Base-by-base conservation (phyloP, 805 yeast genomes). In the Ogataea minuta region DNA sequence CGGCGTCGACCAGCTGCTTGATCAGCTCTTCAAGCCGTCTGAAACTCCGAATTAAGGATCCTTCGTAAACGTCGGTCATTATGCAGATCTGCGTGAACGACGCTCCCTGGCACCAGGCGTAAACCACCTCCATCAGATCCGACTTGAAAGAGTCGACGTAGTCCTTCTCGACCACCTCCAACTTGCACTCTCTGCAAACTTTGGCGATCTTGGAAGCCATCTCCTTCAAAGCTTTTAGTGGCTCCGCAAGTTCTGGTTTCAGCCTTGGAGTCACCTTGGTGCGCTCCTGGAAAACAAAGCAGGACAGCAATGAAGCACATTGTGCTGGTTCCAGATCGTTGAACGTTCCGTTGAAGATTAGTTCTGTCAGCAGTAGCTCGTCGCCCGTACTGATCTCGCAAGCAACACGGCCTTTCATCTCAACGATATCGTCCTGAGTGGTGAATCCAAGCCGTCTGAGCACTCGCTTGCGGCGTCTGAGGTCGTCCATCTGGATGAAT, bases 51-150 rank as follows among this genome's bases (percentile, higher is more conserved):
- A 93, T 91, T 57, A 93, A 73, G 15, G 95, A 84, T 28, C 99
- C 99, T 68, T 93, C 99, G 53, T 91, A 93, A 30, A 93, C 98
- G 59, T 93, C 99, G 0, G 99, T 93, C 96, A 93, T 89, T 63
- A 91, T 91, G 68, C 98, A 91, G 47, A 93, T 91, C 60, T 91
- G 96, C 0, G 97, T 91, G 63, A 93, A 93, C 0, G 93, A 70
- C 6, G 96, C 96, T 13, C 98, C 98, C 59, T 84, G 82, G 62
- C 96, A 88, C 99, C 99, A 93, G 33, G 91, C 85, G 62, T 69
- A 88, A 1, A 93, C 96, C 36, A 93, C 97, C 60, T 90, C 98
- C 98, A 93, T 91, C 45, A 93, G 72, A 59, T 93, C 96, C 13
- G 89, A 83, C 64, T 95, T 80, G 70, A 93, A 95, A 19, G 84